Conservation (phyloP, 495 filamentous ascomycete species). For the Immersiella caudata region DNA sequence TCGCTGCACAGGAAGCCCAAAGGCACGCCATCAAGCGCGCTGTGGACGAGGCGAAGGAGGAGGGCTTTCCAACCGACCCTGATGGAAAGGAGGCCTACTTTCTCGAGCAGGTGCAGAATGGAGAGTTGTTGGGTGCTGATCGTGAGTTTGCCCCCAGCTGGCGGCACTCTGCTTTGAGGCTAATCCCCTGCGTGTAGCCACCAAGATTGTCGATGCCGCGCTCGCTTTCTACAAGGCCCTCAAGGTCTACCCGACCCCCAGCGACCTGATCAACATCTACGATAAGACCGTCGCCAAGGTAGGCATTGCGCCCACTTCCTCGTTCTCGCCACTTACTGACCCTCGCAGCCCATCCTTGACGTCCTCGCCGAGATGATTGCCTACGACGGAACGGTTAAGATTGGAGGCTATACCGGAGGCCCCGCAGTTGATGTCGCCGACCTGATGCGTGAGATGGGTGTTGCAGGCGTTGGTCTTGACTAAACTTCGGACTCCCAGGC, state of each 20-base stretch:
- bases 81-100: slow-evolving; percentile 86
- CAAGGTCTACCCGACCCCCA: slow-evolving; percentile 94
- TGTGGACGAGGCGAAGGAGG: slow-evolving; percentile 77
- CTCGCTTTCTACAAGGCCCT: slow-evolving; percentile 96
- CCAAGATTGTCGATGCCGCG: slow-evolving; percentile 78
- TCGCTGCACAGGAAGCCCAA: slow-evolving; percentile 67
- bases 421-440: slow-evolving; percentile 37
- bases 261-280: slow-evolving; percentile 92
- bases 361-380: slow-evolving; percentile 98
- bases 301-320: slow-evolving; percentile 23
- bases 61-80: slow-evolving; percentile 85
- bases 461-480: slow-evolving; percentile 50
- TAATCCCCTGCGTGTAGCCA: slow-evolving; percentile 50
- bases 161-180: background rate
- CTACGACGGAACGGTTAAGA: slow-evolving; percentile 71
- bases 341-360: slow-evolving; percentile 76
- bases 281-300: slow-evolving; percentile 96
- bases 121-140: slow-evolving; percentile 69
- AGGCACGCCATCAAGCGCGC: slow-evolving; percentile 69
- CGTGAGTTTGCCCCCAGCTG: slow-evolving; percentile 36
- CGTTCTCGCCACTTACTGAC: slow-evolving; percentile 3
- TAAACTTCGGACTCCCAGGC: slow-evolving; percentile 28
- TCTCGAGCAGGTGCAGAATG: slow-evolving; percentile 87
- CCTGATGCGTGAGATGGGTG: slow-evolving; percentile 41
- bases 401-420: slow-evolving; percentile 52